A percentile compares a stretch with the other conserved stretches of the same genome.
phyloP scores from a whole-genome alignment of 331 rosid species.

The Pyrus hybrid region DNA sequence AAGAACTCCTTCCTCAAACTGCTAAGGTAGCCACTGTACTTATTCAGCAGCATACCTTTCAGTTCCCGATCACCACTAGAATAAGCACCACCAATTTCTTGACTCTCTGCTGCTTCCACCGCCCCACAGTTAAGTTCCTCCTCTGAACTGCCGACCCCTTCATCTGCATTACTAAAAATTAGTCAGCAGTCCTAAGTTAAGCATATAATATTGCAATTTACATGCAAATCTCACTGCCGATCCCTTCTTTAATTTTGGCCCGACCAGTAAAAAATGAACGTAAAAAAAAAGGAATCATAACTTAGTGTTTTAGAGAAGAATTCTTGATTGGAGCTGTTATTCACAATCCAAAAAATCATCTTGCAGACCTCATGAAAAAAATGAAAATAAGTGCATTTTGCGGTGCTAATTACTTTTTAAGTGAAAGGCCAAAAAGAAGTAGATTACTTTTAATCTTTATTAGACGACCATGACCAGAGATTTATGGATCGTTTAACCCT shows the following conservation, averaged over 20 bases:
- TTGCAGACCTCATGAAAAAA: neutral
- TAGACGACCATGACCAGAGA: neutral
- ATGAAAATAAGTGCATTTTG: neutral
- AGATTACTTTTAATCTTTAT: no score
- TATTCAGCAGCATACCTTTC: slow-evolving; percentile 65
- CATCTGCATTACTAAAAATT: neutral
- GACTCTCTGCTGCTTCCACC: slow-evolving; percentile 29
- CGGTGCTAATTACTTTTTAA: neutral
- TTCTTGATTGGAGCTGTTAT: neutral
- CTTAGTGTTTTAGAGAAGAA: neutral
- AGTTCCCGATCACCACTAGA: slow-evolving; percentile 34
- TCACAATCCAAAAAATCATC: neutral
- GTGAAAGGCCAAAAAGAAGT: neutral
- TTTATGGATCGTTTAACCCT: neutral
- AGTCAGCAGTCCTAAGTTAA: neutral
- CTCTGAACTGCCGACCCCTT: slow-evolving; percentile 17
- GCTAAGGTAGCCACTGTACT: slow-evolving; percentile 69
- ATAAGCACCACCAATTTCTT: neutral
- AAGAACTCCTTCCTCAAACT: slow-evolving; percentile 54
- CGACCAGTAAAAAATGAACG: neutral
- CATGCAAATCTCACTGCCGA: neutral
- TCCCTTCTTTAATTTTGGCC: no score
- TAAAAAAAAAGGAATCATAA: neutral
- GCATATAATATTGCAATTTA: neutral
- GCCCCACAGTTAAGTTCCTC: slow-evolving; percentile 36